Conservation (phyloP, 129 eudicot species). For the Saposhnikovia divaricata region DNA sequence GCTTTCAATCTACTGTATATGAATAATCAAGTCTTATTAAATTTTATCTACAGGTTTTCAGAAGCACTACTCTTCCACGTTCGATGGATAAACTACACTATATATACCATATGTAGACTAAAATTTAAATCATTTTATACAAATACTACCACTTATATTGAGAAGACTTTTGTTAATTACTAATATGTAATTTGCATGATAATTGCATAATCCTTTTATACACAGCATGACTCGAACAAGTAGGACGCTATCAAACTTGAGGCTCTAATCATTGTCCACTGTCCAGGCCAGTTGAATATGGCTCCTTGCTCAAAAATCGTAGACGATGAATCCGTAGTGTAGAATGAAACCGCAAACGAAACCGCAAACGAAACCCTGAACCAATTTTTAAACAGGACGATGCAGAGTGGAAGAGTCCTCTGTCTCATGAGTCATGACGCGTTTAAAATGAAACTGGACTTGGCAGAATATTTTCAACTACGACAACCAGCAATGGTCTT, state of each 20-base stretch:
- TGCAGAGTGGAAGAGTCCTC: neutral
- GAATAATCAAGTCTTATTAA: neutral
- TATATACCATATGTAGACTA: neutral
- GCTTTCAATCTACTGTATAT: neutral
- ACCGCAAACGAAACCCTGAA: no score
- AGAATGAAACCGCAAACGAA: neutral
- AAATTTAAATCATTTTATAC: no score
- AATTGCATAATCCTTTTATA: no score
- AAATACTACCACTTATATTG: no score
- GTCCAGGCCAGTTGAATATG: no score
- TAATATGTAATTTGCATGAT: no score
- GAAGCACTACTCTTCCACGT: neutral
- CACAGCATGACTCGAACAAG: no score
- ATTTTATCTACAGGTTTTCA: neutral
- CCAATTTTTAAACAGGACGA: neutral
- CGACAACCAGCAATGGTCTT: neutral
- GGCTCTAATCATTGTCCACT: no score
- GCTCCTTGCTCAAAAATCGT: no score
- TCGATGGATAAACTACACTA: neutral
- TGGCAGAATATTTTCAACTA: neutral
- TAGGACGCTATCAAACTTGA: no score
- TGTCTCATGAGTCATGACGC: neutral
- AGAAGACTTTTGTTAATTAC: no score
- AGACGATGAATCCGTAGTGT: no score
- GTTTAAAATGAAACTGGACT: neutral